Conservation (phyloP, 2,329 filamentous ascomycete genomes). For the Plenodomus tracheiphilus region DNA sequence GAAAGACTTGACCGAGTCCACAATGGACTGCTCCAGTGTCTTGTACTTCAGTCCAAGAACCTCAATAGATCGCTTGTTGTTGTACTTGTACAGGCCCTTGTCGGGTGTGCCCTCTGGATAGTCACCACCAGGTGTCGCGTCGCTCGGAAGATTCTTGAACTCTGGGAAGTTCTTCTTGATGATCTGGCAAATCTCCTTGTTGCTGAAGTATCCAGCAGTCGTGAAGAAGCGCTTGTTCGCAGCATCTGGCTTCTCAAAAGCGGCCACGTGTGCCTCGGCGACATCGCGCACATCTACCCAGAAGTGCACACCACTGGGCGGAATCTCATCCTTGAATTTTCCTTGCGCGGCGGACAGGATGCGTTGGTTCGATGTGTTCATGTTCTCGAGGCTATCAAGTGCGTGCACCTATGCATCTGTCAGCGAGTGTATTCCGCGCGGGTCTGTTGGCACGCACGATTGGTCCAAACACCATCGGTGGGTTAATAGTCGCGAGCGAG, state of each 20-base stretch:
- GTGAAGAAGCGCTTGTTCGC: constrained; percentile 69
- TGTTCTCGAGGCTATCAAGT: constrained; percentile 62
- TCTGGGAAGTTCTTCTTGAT: constrained; percentile 61
- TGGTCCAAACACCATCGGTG: constrained; percentile 56
- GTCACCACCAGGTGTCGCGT: constrained; percentile 48
- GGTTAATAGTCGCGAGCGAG: constrained; percentile 53
- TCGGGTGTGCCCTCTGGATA: constrained; percentile 52
- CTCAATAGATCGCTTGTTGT: constrained; percentile 59
- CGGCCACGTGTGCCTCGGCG: constrained; percentile 65
- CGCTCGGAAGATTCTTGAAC: constrained; percentile 55
- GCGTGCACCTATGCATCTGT: constrained; percentile 51
- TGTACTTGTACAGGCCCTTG: constrained; percentile 48
- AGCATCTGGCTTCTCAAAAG: constrained; percentile 58
- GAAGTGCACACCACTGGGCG: constrained; percentile 59
- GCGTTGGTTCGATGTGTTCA: constrained; percentile 75
- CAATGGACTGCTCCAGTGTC: constrained; percentile 60
- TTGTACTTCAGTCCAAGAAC: constrained; percentile 65
- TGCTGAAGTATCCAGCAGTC: constrained; percentile 60
- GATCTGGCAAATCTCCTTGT: constrained; percentile 61
- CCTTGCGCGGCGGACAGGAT: constrained; percentile 67
- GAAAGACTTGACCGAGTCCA: constrained; percentile 66
- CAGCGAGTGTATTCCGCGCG: constrained; percentile 1
- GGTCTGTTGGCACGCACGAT: constrained; percentile 41
- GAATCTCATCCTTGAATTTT: constrained; percentile 60
- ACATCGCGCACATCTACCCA: constrained; percentile 59